phyloP scores from a whole-genome alignment of 2,329 filamentous ascomycete species.

The Colletotrichum incanum region DNA sequence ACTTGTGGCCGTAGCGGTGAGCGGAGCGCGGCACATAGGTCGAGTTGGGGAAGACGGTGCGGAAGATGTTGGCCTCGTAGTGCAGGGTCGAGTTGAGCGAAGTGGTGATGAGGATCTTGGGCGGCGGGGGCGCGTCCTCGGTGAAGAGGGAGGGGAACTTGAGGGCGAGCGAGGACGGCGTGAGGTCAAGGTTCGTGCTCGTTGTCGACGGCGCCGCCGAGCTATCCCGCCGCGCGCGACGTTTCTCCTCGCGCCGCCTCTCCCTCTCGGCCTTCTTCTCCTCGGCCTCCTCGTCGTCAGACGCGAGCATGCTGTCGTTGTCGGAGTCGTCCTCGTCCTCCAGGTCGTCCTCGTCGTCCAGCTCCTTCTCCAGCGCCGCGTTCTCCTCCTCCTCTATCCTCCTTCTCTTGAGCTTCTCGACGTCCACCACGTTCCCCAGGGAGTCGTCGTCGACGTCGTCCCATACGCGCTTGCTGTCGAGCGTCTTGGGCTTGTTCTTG shows the following conservation, averaged over 20 bases:
- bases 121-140: constrained; percentile 71
- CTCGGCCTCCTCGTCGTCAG: constrained; percentile 65
- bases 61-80: constrained; percentile 83
- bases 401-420: constrained; percentile 72
- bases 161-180: constrained; percentile 71
- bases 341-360: constrained; percentile 55
- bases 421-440: constrained; percentile 69
- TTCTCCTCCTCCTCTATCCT: constrained; percentile 68
- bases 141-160: constrained; percentile 76
- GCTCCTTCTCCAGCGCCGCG: constrained; percentile 54
- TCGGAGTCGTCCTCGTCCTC: constrained; percentile 71
- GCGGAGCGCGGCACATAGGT: constrained; percentile 90
- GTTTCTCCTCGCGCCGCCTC: constrained; percentile 38
- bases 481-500: constrained; percentile 83
- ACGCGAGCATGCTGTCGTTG: constrained; percentile 83
- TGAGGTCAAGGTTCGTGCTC: constrained; percentile 76
- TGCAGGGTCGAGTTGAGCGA: constrained; percentile 91
- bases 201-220: constrained; percentile 72
- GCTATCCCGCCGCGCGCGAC: constrained; percentile 62
- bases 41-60: constrained; percentile 86
- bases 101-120: constrained; percentile 94
- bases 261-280: constrained; percentile 61
- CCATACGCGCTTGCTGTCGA: constrained; percentile 93
- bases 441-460: constrained; percentile 79
- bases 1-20: constrained; percentile 90